phyloP scores from a whole-genome alignment of 331 rosid species.

The Quercus lobata region DNA sequence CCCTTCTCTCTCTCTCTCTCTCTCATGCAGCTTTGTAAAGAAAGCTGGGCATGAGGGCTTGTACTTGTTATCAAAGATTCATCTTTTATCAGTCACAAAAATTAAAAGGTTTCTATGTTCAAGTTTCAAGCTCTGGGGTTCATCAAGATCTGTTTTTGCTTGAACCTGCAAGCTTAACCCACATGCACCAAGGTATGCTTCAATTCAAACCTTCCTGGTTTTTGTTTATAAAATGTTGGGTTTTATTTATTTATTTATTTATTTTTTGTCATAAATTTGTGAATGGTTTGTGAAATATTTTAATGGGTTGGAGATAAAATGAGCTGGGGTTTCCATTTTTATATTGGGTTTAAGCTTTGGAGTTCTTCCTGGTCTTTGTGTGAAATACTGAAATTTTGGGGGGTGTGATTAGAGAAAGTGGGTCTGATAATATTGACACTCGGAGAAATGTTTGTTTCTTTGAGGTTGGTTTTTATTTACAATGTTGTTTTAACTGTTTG shows the following conservation, averaged over 20 bases:
- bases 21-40: conserved; percentile 47
- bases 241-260: conserved; percentile 1
- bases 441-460: conserved; percentile 18
- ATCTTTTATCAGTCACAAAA: conserved; percentile 13
- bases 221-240: conserved; percentile 1
- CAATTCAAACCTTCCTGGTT: conserved; percentile 25
- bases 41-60: conserved; percentile 32
- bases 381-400: neutral
- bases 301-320: conserved; percentile 23
- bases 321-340: conserved; percentile 9
- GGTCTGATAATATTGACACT: neutral
- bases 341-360: conserved; percentile 18
- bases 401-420: conserved; percentile 3
- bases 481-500: conserved; percentile 1
- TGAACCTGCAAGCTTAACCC: conserved; percentile 31
- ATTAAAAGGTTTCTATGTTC: conserved; percentile 19
- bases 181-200: conserved; percentile 49
- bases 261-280: neutral
- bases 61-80: conserved; percentile 23
- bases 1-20: conserved; percentile 30
- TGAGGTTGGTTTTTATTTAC: neutral
- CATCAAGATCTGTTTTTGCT: conserved; percentile 45
- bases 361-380: conserved; percentile 27
- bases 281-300: neutral
- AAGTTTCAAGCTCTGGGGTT: conserved; percentile 30